Conservation (phyloP, 2,329 filamentous ascomycete genomes). For the Sarocladiaceae sp. region DNA sequence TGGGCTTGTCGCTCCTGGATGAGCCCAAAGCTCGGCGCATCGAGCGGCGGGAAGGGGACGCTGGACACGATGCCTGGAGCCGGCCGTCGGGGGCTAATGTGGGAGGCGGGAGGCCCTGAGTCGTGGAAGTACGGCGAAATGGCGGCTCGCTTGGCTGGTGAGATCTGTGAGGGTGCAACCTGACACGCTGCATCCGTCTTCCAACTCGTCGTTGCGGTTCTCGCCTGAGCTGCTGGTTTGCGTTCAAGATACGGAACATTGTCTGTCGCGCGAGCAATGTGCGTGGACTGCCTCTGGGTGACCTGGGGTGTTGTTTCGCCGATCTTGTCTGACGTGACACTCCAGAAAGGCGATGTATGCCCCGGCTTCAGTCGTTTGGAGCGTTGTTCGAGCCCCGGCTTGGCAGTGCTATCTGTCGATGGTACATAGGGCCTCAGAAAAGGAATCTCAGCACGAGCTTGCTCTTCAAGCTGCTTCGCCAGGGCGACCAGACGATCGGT, state of each 20-base stretch:
- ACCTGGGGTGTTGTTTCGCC: too few relatives aligned
- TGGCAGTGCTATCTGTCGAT: neutral
- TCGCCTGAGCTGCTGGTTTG: too few relatives aligned
- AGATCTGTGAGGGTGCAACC: neutral
- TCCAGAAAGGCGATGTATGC: too few relatives aligned
- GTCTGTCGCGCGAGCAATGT: too few relatives aligned
- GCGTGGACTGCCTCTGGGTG: too few relatives aligned
- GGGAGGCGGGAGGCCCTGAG: neutral
- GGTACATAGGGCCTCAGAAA: neutral
- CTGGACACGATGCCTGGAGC: conserved; percentile 44
- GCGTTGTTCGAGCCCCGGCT: neutral
- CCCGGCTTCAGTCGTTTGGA: neutral
- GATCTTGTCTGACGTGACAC: too few relatives aligned
- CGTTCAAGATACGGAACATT: too few relatives aligned
- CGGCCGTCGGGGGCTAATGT: conserved; percentile 19
- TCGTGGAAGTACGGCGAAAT: conserved; percentile 3
- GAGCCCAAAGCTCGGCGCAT: conserved; percentile 64
- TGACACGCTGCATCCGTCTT: neutral
- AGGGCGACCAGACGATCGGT: conserved; percentile 31
- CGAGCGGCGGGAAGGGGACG: conserved; percentile 65
- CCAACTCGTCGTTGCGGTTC: too few relatives aligned
- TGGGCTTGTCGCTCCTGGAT: conserved; percentile 76
- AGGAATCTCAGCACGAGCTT: conserved; percentile 6
- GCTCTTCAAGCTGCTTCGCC: conserved; percentile 23
- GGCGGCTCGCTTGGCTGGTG: neutral